These are phyloP conservation scores for Plasmodium gonderi DNA, from an alignment of 169 alveolate genomes.

Conservation along the genomic window DNA sequence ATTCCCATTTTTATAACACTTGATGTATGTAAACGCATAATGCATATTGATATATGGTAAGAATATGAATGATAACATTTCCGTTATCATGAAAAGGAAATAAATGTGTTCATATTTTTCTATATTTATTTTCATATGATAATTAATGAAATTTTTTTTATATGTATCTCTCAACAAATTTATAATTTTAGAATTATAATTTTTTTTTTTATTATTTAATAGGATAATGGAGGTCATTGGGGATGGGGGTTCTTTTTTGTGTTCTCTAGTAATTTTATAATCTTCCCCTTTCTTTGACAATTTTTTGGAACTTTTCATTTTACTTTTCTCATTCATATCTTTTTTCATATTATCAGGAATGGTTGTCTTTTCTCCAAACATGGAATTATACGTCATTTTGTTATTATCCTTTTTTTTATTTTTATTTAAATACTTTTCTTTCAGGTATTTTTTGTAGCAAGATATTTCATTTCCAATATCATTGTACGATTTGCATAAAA, in stretches of 20 bases:
- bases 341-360: constrained; percentile 30
- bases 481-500: constrained; percentile 5
- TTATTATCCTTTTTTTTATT: constrained; percentile 61
- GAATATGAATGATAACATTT: constrained; percentile 33
- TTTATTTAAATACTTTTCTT: constrained; percentile 42
- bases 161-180: constrained; percentile 59
- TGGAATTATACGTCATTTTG: constrained; percentile 22
- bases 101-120: constrained; percentile 72
- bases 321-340: constrained; percentile 24
- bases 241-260: constrained; percentile 1
- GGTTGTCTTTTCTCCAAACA: constrained; percentile 19
- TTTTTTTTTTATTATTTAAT: constrained; percentile 23
- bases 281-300: constrained; percentile 7
- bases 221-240: neutral
- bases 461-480: constrained; percentile 59
- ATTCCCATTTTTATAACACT: neutral
- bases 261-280: neutral
- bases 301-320: neutral
- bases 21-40: constrained; percentile 9
- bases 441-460: constrained; percentile 36
- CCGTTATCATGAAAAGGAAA: constrained; percentile 58
- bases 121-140: constrained; percentile 50
- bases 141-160: constrained; percentile 41
- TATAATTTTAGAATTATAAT: constrained; percentile 32
- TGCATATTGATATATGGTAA: constrained; percentile 53